These are phyloP conservation scores for Hibiscus tridactylites DNA, from an alignment of 345 rosid genomes.

Conservation along the genomic window DNA sequence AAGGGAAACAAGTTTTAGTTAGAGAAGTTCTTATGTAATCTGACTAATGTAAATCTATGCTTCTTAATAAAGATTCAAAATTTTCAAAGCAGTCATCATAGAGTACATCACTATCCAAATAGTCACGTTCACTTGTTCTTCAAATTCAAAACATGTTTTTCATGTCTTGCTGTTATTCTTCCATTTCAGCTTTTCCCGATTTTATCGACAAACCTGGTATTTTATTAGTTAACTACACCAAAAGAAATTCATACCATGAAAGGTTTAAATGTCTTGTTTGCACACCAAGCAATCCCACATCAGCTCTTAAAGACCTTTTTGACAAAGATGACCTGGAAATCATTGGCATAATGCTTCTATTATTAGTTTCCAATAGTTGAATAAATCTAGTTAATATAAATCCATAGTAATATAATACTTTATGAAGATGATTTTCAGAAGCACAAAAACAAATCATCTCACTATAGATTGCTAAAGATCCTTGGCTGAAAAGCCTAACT, in stretches of 20 bases:
- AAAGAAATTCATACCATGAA: not conserved
- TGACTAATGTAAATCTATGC: constrained; percentile 2
- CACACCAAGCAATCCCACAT: not conserved
- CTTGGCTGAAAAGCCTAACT: not conserved
- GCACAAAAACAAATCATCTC: not conserved
- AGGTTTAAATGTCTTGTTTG: not conserved
- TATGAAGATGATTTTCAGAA: not conserved
- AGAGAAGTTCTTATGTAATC: constrained; percentile 15
- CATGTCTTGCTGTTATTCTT: not conserved
- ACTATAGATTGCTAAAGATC: not conserved
- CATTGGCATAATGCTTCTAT: not conserved
- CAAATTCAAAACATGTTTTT: not conserved
- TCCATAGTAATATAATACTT: not conserved
- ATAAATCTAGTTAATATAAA: not conserved
- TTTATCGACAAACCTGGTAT: not conserved
- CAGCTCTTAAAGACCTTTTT: not conserved
- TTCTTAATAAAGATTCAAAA: constrained; percentile 3
- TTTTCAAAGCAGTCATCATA: constrained; percentile 1
- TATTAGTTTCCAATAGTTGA: not conserved
- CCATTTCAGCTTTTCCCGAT: not conserved
- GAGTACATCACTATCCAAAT: not conserved
- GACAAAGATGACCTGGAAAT: not conserved
- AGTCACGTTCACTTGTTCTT: not conserved
- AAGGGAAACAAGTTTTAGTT: not conserved
- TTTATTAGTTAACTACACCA: not conserved